These are phyloP conservation scores for Aureobasidium sp. DNA, from an alignment of 2,329 filamentous ascomycete species.

Conservation along the genomic window DNA sequence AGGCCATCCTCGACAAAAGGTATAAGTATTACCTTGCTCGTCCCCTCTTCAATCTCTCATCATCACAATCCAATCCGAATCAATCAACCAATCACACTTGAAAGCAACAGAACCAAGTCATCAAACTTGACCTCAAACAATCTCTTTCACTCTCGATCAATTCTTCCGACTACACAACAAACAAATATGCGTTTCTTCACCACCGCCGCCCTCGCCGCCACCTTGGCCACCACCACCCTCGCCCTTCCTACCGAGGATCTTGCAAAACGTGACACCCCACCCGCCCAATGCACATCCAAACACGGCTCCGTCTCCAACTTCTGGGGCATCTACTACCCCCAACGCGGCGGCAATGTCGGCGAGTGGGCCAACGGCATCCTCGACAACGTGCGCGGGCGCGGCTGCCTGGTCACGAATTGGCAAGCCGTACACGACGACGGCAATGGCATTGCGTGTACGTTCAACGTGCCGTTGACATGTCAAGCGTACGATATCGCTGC, in stretches of 20 bases:
- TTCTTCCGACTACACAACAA: no score
- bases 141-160: no score
- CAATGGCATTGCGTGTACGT: not conserved
- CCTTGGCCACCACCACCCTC: not conserved
- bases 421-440: not conserved
- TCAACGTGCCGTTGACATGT: not conserved
- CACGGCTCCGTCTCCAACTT: not conserved
- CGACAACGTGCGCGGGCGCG: not conserved
- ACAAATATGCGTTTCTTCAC: not conserved
- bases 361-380: not conserved
- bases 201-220: not conserved
- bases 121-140: no score
- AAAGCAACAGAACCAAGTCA: no score
- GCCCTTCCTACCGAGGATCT: not conserved
- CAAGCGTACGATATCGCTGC: not conserved
- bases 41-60: no score
- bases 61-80: no score
- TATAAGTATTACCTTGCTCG: no score
- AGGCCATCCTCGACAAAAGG: no score
- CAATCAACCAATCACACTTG: no score
- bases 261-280: not conserved
- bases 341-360: not conserved
- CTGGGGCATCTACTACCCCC: not conserved
- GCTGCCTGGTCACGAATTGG: not conserved
- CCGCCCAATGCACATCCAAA: not conserved